These are phyloP conservation scores for Arabidopsis hybrid DNA, from an alignment of 441 rosid genomes.

Conservation along the genomic window DNA sequence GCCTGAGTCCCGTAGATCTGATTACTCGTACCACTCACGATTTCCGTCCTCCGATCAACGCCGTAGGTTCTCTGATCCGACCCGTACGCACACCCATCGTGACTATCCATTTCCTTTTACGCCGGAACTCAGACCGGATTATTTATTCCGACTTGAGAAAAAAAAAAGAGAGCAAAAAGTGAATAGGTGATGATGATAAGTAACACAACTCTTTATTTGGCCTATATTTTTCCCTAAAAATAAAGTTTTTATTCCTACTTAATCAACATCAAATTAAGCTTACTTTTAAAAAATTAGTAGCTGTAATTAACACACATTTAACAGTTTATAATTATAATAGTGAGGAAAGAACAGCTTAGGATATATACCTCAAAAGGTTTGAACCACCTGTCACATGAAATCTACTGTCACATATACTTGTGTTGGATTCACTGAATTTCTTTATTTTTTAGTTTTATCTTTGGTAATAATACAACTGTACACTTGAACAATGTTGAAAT, in stretches of 20 bases:
- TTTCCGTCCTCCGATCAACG: slow-evolving; percentile 54
- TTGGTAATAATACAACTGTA: slow-evolving; percentile 2
- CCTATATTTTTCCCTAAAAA: background rate
- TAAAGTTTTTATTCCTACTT: background rate
- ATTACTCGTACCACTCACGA: slow-evolving; percentile 64
- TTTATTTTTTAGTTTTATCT: slow-evolving; percentile 8
- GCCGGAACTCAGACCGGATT: slow-evolving; percentile 17
- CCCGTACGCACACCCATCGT: slow-evolving; percentile 42
- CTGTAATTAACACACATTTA: background rate
- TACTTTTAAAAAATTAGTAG: background rate
- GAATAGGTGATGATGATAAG: too few relatives aligned
- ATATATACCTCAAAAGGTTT: background rate
- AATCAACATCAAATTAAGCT: background rate
- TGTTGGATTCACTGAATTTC: slow-evolving; percentile 1
- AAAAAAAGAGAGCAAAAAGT: background rate
- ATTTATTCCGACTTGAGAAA: slow-evolving; percentile 14
- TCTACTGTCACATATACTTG: slow-evolving; percentile 16
- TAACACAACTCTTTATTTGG: slow-evolving; percentile 4
- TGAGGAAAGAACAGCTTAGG: slow-evolving; percentile 13
- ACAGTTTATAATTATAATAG: background rate
- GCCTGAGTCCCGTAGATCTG: slow-evolving; percentile 49
- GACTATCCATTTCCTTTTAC: slow-evolving; percentile 55
- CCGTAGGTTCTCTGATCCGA: slow-evolving; percentile 48
- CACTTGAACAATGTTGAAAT: background rate
- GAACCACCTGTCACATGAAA: slow-evolving; percentile 25